Conservation (phyloP, 2,329 filamentous ascomycete species). For the Hysterium pulicare region DNA sequence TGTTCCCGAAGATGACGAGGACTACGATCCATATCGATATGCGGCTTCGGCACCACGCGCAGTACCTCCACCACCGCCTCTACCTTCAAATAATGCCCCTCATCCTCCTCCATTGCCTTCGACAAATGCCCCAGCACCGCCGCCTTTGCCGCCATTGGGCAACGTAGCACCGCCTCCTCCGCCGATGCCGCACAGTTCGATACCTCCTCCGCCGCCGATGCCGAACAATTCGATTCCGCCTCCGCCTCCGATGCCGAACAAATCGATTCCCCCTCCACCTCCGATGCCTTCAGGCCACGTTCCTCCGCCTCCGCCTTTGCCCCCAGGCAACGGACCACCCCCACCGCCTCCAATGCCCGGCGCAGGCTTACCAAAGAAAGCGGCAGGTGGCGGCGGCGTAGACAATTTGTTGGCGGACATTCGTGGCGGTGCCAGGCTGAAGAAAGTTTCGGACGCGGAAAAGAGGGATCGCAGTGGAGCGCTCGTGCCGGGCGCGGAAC, state of each 20-base stretch:
- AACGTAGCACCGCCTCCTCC: constrained; percentile 37
- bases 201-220: constrained; percentile 43
- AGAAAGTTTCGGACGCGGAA: constrained; percentile 68
- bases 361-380: constrained; percentile 26
- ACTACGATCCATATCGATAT: too few species aligned
- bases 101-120: constrained; percentile 4
- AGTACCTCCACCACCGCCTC: constrained; percentile 20
- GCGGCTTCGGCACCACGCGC: constrained; percentile 25
- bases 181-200: constrained; percentile 21
- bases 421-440: constrained; percentile 61
- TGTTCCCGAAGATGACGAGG: too few species aligned
- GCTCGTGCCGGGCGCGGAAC: constrained; percentile 51
- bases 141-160: constrained; percentile 33
- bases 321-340: constrained; percentile 23
- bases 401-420: constrained; percentile 68
- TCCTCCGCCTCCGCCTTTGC: constrained; percentile 36
- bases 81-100: constrained; percentile 16
- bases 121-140: constrained; percentile 3
- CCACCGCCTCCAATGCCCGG: constrained; percentile 33
- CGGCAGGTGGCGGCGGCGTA: constrained; percentile 46
- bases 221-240: constrained; percentile 7
- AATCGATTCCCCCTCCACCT: constrained; percentile 38
- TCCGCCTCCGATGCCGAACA: constrained; percentile 32
- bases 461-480: constrained; percentile 71
- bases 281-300: constrained; percentile 29